Evolutionary conservation across 352 stramenopile species (phyloP).

Genomic region (Phytophthora crassamura): DNA sequence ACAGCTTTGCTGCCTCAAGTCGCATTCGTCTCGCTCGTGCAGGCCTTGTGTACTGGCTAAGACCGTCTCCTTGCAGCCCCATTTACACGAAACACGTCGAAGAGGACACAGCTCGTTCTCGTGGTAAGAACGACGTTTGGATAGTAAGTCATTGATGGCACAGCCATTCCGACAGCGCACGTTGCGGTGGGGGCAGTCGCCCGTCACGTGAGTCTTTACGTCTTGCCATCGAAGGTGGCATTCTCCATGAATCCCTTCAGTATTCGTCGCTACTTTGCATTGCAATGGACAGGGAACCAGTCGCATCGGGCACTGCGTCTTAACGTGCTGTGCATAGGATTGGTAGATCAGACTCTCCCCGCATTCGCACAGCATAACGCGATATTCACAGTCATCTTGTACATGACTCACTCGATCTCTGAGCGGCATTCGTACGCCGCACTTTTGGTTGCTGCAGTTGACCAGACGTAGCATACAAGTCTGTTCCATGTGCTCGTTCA

Average conservation of each 20-base stretch:
- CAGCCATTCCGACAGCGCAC: slow-evolving; percentile 83
- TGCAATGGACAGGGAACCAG: slow-evolving; percentile 59
- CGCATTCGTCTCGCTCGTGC: slow-evolving; percentile 68
- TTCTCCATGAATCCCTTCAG: neutral
- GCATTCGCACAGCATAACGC: slow-evolving; percentile 55
- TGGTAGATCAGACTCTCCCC: slow-evolving; percentile 65
- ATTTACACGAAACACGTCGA: slow-evolving; percentile 64
- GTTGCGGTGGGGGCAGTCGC: slow-evolving; percentile 49
- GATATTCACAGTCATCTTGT: slow-evolving; percentile 51
- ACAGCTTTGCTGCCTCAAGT: slow-evolving; percentile 53
- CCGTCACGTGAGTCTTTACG: slow-evolving; percentile 55
- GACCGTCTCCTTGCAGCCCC: slow-evolving; percentile 61
- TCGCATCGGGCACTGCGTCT: slow-evolving; percentile 52
- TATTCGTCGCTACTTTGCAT: slow-evolving; percentile 25
- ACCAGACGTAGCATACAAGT: slow-evolving; percentile 55
- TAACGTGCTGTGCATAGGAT: slow-evolving; percentile 53
- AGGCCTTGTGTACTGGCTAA: slow-evolving; percentile 42
- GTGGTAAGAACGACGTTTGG: slow-evolving; percentile 53
- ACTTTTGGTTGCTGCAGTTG: slow-evolving; percentile 60
- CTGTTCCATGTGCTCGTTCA: slow-evolving; percentile 41
- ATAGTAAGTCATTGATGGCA: slow-evolving; percentile 41
- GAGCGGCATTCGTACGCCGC: slow-evolving; percentile 31
- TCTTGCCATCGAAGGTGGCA: slow-evolving; percentile 44
- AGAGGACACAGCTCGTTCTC: slow-evolving; percentile 52
- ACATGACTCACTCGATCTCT: slow-evolving; percentile 38